Evolutionary conservation across 1,284 basidiomycete genomes (phyloP).

Genomic region (Apiotrichum brassicae): DNA sequence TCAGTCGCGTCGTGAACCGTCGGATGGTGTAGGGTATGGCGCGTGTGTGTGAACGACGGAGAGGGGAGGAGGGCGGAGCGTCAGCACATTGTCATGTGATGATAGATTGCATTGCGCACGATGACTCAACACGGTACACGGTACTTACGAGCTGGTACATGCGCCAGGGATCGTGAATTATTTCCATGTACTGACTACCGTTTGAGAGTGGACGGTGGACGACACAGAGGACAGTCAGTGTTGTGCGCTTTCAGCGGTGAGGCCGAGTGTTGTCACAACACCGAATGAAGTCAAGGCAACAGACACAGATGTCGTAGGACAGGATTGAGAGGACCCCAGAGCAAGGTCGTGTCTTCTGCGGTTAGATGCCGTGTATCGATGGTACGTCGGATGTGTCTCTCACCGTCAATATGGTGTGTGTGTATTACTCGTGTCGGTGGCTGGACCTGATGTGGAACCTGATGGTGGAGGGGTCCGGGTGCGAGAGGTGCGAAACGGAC

Average conservation of each 20-base stretch:
- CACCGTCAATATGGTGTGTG: too few relatives aligned
- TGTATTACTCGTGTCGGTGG: too few relatives aligned
- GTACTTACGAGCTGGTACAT: conserved; percentile 1
- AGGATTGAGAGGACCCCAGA: background rate
- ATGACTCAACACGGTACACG: background rate
- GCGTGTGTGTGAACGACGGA: background rate
- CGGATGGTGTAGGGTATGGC: background rate
- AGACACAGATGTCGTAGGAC: too few relatives aligned
- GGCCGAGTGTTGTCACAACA: too few relatives aligned
- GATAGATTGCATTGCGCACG: background rate
- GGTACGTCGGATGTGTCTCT: background rate
- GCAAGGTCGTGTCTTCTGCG: background rate
- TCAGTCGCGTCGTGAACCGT: background rate
- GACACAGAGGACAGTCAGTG: background rate
- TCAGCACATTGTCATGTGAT: background rate
- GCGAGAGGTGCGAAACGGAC: too few relatives aligned
- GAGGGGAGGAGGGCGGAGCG: background rate
- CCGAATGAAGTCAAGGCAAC: too few relatives aligned
- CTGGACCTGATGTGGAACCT: too few relatives aligned
- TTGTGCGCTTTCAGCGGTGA: too few relatives aligned
- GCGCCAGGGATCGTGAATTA: background rate
- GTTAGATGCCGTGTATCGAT: background rate
- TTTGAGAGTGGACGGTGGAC: background rate
- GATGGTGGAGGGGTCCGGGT: too few relatives aligned
- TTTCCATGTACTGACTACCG: background rate